These are phyloP conservation scores for Cryptosporidium sp. DNA, from an alignment of 169 alveolate species.

Conservation along the genomic window DNA sequence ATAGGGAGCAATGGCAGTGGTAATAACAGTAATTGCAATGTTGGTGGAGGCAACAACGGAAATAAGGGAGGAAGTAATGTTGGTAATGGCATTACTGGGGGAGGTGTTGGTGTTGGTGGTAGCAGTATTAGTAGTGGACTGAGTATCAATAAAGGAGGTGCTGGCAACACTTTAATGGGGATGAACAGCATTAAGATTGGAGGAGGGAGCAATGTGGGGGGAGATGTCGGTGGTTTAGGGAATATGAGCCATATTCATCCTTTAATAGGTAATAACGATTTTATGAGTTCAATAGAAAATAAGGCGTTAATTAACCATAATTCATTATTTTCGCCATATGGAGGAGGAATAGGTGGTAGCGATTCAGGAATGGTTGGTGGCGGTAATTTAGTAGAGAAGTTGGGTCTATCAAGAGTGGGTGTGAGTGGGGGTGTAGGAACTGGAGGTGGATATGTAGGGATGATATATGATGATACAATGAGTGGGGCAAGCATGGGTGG, in stretches of 20 bases:
- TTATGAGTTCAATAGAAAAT: constrained; percentile 23
- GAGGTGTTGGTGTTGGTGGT: neutral
- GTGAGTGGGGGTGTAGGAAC: neutral
- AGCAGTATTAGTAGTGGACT: neutral
- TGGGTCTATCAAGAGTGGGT: constrained; percentile 18
- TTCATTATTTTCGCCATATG: constrained; percentile 36
- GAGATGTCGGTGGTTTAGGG: neutral
- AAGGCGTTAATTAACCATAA: neutral
- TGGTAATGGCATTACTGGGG: neutral
- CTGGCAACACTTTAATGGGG: neutral
- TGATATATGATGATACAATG: neutral
- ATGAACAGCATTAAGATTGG: neutral
- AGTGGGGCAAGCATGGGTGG: neutral
- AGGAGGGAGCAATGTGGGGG: neutral
- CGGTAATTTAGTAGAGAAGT: constrained; percentile 23
- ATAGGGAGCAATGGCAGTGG: neutral
- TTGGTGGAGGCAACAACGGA: neutral
- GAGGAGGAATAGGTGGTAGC: neutral
- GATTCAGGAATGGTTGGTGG: neutral
- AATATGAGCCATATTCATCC: constrained; percentile 17
- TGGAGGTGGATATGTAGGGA: neutral
- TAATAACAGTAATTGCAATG: neutral
- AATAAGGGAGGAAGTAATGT: neutral
- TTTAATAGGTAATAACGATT: constrained; percentile 7
- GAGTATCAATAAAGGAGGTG: neutral